A percentile compares a stretch with the other conserved stretches of the same genome.
These are phyloP conservation scores for Fusarium xylarioides DNA, from an alignment of 2,329 filamentous ascomycete genomes.

Conservation along the genomic window DNA sequence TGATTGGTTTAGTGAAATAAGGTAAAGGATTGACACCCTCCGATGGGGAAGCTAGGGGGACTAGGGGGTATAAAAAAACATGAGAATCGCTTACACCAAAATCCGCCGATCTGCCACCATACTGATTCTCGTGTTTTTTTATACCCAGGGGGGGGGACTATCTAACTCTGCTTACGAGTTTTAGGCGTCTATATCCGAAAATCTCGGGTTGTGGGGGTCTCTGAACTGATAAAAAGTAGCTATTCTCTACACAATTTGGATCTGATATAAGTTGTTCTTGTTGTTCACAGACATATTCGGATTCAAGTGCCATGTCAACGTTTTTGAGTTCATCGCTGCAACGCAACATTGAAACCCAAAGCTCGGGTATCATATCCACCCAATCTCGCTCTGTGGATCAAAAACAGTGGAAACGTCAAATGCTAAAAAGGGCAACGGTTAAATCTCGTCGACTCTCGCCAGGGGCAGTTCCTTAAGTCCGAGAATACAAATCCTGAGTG, in stretches of 20 bases:
- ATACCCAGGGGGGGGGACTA: background rate
- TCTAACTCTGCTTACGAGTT: background rate
- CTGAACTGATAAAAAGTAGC: background rate
- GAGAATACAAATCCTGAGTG: background rate
- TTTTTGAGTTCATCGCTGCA: background rate
- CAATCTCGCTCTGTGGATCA: slow-evolving; percentile 19
- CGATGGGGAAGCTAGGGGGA: background rate
- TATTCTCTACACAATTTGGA: background rate
- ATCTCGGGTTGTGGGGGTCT: background rate
- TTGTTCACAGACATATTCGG: background rate
- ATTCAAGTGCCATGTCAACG: background rate
- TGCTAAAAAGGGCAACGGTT: slow-evolving; percentile 4
- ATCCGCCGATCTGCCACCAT: no score
- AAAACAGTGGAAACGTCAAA: background rate
- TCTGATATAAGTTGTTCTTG: background rate
- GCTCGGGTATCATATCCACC: slow-evolving; percentile 19
- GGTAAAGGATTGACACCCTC: slow-evolving; percentile 8
- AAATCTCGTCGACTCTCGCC: background rate
- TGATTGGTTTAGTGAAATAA: slow-evolving; percentile 15
- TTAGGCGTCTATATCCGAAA: slow-evolving; percentile 8
- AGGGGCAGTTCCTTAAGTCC: background rate
- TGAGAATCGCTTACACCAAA: no score
- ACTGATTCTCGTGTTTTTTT: no score
- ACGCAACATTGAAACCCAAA: slow-evolving; percentile 9
- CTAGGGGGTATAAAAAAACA: no score